Evolutionary conservation across 495 filamentous ascomycete genomes (phyloP), one percentile per base, ranked within the genome.

Genomic region (Patellaria atrata): DNA sequence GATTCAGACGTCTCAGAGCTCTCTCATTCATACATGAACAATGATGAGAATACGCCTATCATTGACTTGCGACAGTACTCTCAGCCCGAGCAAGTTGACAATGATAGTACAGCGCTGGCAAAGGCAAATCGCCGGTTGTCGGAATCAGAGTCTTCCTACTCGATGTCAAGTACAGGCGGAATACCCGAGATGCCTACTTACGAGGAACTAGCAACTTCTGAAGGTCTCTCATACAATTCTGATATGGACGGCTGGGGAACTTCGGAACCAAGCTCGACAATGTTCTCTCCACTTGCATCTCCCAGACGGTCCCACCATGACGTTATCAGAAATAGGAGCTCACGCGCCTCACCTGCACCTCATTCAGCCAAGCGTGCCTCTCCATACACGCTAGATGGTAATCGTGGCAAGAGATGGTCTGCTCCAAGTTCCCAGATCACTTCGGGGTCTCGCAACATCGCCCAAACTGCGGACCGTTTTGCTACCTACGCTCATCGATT

Each of bases 381-480:
- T 17, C 75, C 76, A 13, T 79, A 82, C 47, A 67, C 55, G 14
- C 61, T 75, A 35, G 73, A 75, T 21, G 59, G 51, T 24, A 61
- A 61, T 25, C 62, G 73, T 37, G 74, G 66, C 48, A 79, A 80
- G 59, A 60, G 76, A 40, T 81, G 76, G 76, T 79, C 75, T 15
- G 12, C 76, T 65, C 48, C 61, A 6, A 50, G 67, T 2, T 49
- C 61, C 15, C 55, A 59, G 50, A 70, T 24, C 66, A 65, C 48
- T 60, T 66, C 35, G 59, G 63, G 18, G 58, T 68, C 39, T 63
- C 75, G 34, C 45, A 57, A 27, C 63, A 64, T 56, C 56, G 57
- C 30, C 9, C 40, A 48, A 11, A 38, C 48, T 22, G 36, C 48
- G 28, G 40, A 49, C 28, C 44, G 42, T n/a, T 55, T 44, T 30